phyloP scores from a whole-genome alignment of 352 stramenopile species.

The Globisporangium nodosum region DNA sequence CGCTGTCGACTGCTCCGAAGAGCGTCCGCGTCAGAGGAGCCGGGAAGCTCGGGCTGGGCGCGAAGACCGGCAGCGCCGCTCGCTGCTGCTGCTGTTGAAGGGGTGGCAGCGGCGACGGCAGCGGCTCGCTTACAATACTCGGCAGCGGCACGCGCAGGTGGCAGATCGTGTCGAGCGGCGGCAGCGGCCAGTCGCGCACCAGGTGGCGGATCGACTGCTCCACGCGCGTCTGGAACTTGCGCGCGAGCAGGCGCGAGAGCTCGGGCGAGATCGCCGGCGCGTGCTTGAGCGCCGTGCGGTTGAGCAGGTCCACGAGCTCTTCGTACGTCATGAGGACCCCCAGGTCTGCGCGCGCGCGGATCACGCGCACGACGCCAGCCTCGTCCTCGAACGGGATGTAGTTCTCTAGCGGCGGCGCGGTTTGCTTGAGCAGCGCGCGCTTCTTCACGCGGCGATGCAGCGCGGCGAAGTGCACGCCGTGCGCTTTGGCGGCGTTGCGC shows the following conservation, averaged over 20 bases:
- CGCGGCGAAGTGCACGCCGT: slow-evolving; percentile 63
- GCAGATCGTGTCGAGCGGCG: slow-evolving; percentile 31
- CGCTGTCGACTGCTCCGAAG: background rate
- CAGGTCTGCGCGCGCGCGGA: slow-evolving; percentile 61
- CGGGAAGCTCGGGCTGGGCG: background rate
- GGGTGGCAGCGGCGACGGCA: slow-evolving; percentile 1
- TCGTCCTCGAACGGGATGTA: slow-evolving; percentile 66
- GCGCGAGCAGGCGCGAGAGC: slow-evolving; percentile 31
- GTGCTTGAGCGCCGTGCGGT: slow-evolving; percentile 59
- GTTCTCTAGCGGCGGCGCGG: slow-evolving; percentile 32
- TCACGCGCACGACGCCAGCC: slow-evolving; percentile 59
- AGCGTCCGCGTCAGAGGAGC: background rate
- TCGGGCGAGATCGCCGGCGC: slow-evolving; percentile 30
- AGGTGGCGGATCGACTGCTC: slow-evolving; percentile 61
- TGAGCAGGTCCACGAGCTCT: slow-evolving; percentile 58
- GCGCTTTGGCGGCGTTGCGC: slow-evolving; percentile 47
- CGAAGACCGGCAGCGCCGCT: background rate
- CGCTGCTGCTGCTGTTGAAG: slow-evolving; percentile 11
- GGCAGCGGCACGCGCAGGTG: slow-evolving; percentile 14
- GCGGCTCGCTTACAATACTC: slow-evolving; percentile 10
- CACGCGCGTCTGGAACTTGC: slow-evolving; percentile 48
- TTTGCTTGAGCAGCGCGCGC: slow-evolving; percentile 37
- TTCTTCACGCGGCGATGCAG: slow-evolving; percentile 68
- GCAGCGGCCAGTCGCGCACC: slow-evolving; percentile 54
- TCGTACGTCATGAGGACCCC: slow-evolving; percentile 66